A percentile compares a stretch with the other conserved stretches of the same genome.
Conservation (phyloP, 495 filamentous ascomycete species). For the Penicillium robsamsonii region DNA sequence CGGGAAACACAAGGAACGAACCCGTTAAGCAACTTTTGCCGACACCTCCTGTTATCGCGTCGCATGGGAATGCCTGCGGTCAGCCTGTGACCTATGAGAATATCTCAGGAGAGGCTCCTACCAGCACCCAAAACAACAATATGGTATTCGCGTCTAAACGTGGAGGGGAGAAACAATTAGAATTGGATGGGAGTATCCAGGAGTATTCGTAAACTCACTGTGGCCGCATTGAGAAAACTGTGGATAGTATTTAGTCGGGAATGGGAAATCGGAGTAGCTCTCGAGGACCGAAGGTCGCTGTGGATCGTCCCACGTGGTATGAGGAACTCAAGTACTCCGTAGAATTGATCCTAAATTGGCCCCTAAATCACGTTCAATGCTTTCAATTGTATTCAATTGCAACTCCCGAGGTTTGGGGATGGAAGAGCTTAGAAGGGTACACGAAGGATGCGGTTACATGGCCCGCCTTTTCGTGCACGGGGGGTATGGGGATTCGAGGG, state of each 20-base stretch:
- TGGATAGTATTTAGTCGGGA: conserved; percentile 4
- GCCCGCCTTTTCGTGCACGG: conserved; percentile 10
- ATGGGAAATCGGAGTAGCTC: not conserved
- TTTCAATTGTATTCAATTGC: not conserved
- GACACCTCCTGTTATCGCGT: conserved; percentile 69
- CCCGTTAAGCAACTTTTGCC: conserved; percentile 98
- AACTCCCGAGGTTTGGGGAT: not conserved
- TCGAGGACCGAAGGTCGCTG: conserved; percentile 10
- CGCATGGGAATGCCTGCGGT: conserved; percentile 9
- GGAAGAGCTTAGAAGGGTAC: conserved; percentile 1
- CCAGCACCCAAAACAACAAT: conserved; percentile 89
- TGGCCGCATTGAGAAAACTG: conserved; percentile 48
- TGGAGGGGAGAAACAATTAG: conserved; percentile 25
- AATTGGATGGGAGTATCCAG: conserved; percentile 9
- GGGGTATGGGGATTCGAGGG: conserved; percentile 5
- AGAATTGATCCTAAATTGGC: not conserved
- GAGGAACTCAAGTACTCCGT: not conserved
- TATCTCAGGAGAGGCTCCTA: conserved; percentile 35
- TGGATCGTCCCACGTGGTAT: conserved; percentile 18
- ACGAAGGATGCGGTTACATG: conserved; percentile 9
- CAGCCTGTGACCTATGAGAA: conserved; percentile 13
- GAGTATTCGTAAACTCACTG: conserved; percentile 41
- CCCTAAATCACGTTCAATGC: not conserved
- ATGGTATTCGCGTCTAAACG: conserved; percentile 74
- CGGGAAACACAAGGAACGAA: conserved; percentile 41